A percentile compares a stretch with the other conserved stretches of the same genome.
Evolutionary conservation across 2,329 filamentous ascomycete genomes (phyloP).

Genomic region (Pyrenophora graminea): DNA sequence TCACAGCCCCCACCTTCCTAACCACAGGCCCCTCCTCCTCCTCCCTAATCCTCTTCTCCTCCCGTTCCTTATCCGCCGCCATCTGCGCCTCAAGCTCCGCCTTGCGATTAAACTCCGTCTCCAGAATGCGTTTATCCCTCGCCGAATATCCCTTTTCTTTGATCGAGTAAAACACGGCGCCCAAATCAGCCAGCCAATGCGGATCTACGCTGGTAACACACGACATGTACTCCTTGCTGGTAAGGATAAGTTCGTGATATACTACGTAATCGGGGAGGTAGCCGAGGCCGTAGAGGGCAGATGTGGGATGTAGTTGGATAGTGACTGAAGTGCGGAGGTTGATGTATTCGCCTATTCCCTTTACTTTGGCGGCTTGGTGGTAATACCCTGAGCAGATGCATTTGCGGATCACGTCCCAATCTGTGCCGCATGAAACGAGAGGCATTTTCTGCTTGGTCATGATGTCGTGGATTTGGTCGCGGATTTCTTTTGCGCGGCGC

Average conservation of each 20-base stretch:
- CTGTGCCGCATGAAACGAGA: conserved; percentile 85
- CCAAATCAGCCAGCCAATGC: conserved; percentile 94
- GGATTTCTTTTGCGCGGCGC: conserved; percentile 87
- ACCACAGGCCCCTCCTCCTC: conserved; percentile 40
- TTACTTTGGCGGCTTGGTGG: conserved; percentile 93
- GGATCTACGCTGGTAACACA: conserved; percentile 95
- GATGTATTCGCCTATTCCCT: conserved; percentile 96
- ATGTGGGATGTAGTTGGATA: conserved; percentile 92
- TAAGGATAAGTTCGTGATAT: conserved; percentile 97
- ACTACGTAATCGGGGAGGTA: conserved; percentile 96
- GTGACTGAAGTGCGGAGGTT: conserved; percentile 94
- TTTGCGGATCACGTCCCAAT: conserved; percentile 94
- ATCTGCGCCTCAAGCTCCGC: conserved; percentile 94
- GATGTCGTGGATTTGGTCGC: conserved; percentile 91
- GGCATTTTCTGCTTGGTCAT: conserved; percentile 92
- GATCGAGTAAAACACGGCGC: conserved; percentile 94
- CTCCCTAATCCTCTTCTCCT: conserved; percentile 58
- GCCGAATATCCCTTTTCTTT: conserved; percentile 97
- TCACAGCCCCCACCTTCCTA: conserved; percentile 26
- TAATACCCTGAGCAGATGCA: conserved; percentile 99
- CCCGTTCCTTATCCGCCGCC: conserved; percentile 77
- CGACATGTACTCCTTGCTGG: conserved; percentile 96
- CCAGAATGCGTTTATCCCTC: conserved; percentile 81
- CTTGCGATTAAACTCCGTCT: conserved; percentile 88
- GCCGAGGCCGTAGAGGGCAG: conserved; percentile 86